Percentiles rank a stretch among this genome's conserved stretches.
Evolutionary conservation across 495 filamentous ascomycete genomes (phyloP).

Genomic region (Chaetomidium leptoderma): DNA sequence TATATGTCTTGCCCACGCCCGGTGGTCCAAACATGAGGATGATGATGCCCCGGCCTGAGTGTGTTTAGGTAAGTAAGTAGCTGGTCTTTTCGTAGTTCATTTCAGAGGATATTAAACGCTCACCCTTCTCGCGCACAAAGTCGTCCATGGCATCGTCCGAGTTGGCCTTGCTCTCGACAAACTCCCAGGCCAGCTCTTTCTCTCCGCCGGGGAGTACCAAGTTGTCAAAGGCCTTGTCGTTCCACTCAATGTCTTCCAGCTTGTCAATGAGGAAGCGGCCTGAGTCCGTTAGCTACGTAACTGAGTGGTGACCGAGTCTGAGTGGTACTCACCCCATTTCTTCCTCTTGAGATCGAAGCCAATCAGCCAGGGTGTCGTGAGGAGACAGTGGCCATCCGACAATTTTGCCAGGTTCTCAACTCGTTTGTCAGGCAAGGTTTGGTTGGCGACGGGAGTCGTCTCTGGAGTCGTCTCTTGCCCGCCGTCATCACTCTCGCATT

Average conservation of each 20-base stretch:
- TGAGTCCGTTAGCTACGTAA: background rate
- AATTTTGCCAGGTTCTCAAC: conserved; percentile 21
- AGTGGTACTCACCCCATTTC: conserved; percentile 24
- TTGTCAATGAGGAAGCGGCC: conserved; percentile 17
- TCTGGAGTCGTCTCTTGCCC: background rate
- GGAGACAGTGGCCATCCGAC: conserved; percentile 33
- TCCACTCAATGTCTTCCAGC: conserved; percentile 41
- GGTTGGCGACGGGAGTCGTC: background rate
- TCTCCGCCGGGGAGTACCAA: conserved; percentile 47
- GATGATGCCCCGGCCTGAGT: conserved; percentile 41
- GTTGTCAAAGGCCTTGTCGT: conserved; percentile 47
- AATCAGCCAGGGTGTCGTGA: conserved; percentile 35
- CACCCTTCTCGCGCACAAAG: conserved; percentile 46
- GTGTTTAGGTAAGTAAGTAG: background rate
- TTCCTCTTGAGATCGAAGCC: conserved; percentile 38
- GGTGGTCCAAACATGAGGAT: conserved; percentile 52
- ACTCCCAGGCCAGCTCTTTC: conserved; percentile 48
- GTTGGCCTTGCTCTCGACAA: conserved; percentile 36
- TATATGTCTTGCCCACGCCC: conserved; percentile 56
- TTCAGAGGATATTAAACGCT: too few relatives aligned
- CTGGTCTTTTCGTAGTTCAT: conserved; percentile 1
- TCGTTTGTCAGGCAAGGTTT: background rate
- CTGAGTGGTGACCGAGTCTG: background rate
- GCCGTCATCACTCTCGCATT: background rate
- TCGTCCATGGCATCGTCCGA: conserved; percentile 49